These are phyloP conservation scores for Globisporangium uncinulatum DNA, from an alignment of 352 stramenopile genomes.

Conservation along the genomic window DNA sequence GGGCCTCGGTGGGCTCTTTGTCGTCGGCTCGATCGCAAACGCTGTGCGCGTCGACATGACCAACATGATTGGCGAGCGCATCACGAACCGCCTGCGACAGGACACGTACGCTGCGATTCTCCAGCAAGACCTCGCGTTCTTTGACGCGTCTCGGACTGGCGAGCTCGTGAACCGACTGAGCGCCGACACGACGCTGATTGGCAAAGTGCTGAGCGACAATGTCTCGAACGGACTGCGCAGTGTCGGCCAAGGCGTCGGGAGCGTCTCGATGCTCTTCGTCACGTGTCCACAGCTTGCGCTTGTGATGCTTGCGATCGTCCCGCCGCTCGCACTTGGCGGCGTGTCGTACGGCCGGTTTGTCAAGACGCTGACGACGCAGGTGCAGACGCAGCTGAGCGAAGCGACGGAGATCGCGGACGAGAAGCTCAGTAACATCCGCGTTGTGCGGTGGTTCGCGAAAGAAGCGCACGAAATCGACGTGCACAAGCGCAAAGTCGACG, in stretches of 20 bases:
- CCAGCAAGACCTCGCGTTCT: conserved; percentile 88
- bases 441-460: conserved; percentile 89
- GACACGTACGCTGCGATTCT: conserved; percentile 78
- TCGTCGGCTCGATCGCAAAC: conserved; percentile 46
- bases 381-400: conserved; percentile 90
- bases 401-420: conserved; percentile 92
- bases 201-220: conserved; percentile 92
- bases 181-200: conserved; percentile 88
- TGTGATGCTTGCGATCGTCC: conserved; percentile 88
- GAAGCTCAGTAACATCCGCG: conserved; percentile 89
- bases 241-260: conserved; percentile 76
- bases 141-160: conserved; percentile 85
- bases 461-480: conserved; percentile 64
- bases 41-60: conserved; percentile 72
- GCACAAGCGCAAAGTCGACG: conserved; percentile 50
- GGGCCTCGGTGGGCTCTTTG: conserved; percentile 62
- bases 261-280: conserved; percentile 88
- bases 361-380: conserved; percentile 76
- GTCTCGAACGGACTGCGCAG: conserved; percentile 71
- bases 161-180: conserved; percentile 90
- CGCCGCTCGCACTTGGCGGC: conserved; percentile 85
- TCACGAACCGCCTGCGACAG: conserved; percentile 73
- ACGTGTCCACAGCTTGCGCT: conserved; percentile 89
- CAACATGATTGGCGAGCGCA: conserved; percentile 86
- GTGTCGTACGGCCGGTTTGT: conserved; percentile 87